These are phyloP conservation scores for Phialophora expanda DNA, from an alignment of 2,329 filamentous ascomycete species.

Conservation along the genomic window DNA sequence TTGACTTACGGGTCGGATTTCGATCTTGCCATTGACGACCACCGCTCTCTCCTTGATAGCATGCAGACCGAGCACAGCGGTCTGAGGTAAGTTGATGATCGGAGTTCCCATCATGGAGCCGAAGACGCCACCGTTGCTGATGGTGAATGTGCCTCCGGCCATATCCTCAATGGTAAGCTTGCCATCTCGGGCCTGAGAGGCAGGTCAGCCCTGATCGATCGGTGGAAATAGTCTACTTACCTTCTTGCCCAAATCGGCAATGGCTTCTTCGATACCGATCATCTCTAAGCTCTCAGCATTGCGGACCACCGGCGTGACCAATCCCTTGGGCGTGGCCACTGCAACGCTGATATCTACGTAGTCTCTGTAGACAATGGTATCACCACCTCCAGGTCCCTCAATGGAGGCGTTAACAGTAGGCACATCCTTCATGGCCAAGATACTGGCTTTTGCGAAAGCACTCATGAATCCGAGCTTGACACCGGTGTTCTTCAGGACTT, in stretches of 20 bases:
- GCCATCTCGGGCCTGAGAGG: conserved; percentile 78
- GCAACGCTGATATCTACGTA: conserved; percentile 98
- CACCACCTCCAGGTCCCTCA: conserved; percentile 90
- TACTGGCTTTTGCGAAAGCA: conserved; percentile 87
- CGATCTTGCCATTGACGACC: conserved; percentile 88
- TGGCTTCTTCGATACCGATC: conserved; percentile 84
- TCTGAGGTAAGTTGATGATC: conserved; percentile 75
- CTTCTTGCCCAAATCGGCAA: conserved; percentile 96
- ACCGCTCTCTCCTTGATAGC: conserved; percentile 95
- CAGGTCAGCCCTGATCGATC: conserved; percentile 14
- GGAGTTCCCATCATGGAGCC: conserved; percentile 97
- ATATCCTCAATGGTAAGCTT: conserved; percentile 99
- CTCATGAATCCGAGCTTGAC: conserved; percentile 99
- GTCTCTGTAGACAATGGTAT: conserved; percentile 97
- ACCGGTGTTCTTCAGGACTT: conserved; percentile 91
- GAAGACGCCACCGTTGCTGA: conserved; percentile 96
- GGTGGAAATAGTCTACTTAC: conserved; percentile 51
- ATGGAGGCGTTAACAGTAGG: conserved; percentile 96
- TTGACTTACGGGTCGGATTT: conserved; percentile 74
- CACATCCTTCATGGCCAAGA: conserved; percentile 93
- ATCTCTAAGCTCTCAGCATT: conserved; percentile 90
- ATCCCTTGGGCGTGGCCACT: conserved; percentile 94
- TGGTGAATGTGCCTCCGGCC: conserved; percentile 97
- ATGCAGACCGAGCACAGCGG: conserved; percentile 84
- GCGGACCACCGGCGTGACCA: conserved; percentile 94